Evolutionary conservation across 2,329 filamentous ascomycete genomes (phyloP).

Genomic region (Dactylellina cionopaga): DNA sequence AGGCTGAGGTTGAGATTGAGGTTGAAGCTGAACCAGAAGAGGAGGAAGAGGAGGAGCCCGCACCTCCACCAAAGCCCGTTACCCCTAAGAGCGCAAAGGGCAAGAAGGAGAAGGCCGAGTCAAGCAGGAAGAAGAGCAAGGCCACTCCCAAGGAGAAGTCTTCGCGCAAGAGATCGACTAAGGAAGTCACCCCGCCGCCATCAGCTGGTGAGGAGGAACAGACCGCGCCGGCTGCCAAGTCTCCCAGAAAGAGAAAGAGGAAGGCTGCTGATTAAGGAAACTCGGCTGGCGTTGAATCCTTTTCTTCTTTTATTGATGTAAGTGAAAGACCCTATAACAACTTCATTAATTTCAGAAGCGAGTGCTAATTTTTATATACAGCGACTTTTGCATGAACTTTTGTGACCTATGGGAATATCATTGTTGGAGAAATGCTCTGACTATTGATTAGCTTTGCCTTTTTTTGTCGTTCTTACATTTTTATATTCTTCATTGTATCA

Average conservation of each 20-base stretch:
- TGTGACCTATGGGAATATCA: background rate
- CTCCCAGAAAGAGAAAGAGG: slow-evolving; percentile 50
- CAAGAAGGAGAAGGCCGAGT: slow-evolving; percentile 44
- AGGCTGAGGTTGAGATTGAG: no score
- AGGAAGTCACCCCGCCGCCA: slow-evolving; percentile 48
- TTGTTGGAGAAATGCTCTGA: background rate
- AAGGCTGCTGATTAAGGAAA: slow-evolving; percentile 41
- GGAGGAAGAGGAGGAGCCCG: slow-evolving; percentile 41
- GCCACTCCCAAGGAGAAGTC: slow-evolving; percentile 51
- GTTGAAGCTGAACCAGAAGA: slow-evolving; percentile 29
- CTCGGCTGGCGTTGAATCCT: no score
- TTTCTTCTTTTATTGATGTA: background rate
- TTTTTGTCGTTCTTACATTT: background rate
- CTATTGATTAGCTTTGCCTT: background rate
- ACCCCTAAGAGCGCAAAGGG: slow-evolving; percentile 32
- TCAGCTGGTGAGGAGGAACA: slow-evolving; percentile 43
- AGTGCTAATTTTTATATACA: background rate
- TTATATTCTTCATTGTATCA: slow-evolving; percentile 1
- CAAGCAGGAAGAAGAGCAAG: slow-evolving; percentile 48
- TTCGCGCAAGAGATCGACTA: slow-evolving; percentile 44
- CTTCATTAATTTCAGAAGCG: background rate
- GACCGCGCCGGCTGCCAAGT: slow-evolving; percentile 33
- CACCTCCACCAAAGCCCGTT: slow-evolving; percentile 40
- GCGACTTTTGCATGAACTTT: background rate
- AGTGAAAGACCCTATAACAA: background rate